Evolutionary conservation across 2,329 filamentous ascomycete genomes (phyloP).

Genomic region (Aphanoascus verrucosus): DNA sequence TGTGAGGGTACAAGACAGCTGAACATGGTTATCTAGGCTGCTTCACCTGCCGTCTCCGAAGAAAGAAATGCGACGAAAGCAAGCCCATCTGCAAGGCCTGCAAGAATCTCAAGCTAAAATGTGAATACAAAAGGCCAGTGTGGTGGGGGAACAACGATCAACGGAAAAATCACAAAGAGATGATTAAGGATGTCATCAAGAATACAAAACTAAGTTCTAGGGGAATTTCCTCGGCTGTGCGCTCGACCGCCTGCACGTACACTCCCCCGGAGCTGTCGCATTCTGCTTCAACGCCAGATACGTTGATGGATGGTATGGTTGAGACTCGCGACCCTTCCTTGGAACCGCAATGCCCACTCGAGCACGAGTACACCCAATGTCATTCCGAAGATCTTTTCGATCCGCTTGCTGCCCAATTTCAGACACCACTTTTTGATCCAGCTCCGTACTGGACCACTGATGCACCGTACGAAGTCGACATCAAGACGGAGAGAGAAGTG

Average conservation of each 20-base stretch:
- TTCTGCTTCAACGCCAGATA: constrained; percentile 69
- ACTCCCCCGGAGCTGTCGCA: constrained; percentile 71
- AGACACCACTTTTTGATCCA: constrained; percentile 46
- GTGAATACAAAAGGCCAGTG: constrained; percentile 91
- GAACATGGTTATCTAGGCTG: constrained; percentile 37
- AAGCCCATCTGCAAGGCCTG: constrained; percentile 55
- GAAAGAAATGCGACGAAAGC: constrained; percentile 61
- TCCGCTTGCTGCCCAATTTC: constrained; percentile 32
- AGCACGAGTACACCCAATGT: constrained; percentile 59
- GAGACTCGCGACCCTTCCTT: constrained; percentile 66
- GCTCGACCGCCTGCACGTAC: constrained; percentile 32
- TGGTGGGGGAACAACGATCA: constrained; percentile 97
- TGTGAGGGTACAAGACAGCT: background rate
- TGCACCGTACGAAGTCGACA: constrained; percentile 82
- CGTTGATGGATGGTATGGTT: constrained; percentile 57
- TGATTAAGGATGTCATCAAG: constrained; percentile 97
- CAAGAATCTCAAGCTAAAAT: constrained; percentile 65
- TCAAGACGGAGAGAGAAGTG: constrained; percentile 91
- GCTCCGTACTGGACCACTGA: constrained; percentile 50
- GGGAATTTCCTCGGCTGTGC: constrained; percentile 42
- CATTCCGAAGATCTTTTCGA: constrained; percentile 39
- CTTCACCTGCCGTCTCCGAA: constrained; percentile 56
- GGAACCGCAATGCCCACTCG: constrained; percentile 62
- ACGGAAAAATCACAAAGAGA: constrained; percentile 76
- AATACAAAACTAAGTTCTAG: constrained; percentile 90